Percentiles rank a stretch among this genome's conserved stretches.
Evolutionary conservation across 73 alveolate genomes (phyloP).

Genomic region (Uronychia setigera): DNA sequence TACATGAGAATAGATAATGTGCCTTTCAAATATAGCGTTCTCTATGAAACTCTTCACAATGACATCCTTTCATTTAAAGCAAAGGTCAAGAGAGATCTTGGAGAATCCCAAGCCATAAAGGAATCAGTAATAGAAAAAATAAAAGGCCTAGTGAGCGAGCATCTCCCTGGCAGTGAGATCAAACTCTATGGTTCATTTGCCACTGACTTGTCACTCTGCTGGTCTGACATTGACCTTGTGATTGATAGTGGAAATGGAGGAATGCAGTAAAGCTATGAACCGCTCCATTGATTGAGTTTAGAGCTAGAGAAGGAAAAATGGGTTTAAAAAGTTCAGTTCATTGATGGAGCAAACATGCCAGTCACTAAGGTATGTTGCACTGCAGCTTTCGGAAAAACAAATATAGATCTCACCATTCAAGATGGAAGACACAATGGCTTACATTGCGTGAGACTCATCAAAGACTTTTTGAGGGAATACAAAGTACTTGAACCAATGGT

Average conservation of each 20-base stretch:
- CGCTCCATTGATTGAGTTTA: not conserved
- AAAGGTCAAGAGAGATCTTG: constrained; percentile 23
- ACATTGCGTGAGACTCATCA: constrained; percentile 75
- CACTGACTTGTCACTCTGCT: constrained; percentile 74
- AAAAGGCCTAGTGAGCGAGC: constrained; percentile 11
- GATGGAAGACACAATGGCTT: constrained; percentile 76
- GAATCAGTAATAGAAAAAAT: constrained; percentile 41
- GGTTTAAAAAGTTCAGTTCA: constrained; percentile 27
- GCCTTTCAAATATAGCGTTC: not conserved
- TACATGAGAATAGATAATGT: not conserved
- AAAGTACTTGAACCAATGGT: constrained; percentile 66
- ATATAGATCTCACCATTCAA: constrained; percentile 66
- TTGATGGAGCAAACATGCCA: constrained; percentile 78
- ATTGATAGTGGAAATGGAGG: constrained; percentile 51
- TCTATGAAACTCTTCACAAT: constrained; percentile 27
- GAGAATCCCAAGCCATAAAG: constrained; percentile 20
- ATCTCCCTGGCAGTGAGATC: constrained; percentile 50
- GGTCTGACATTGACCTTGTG: constrained; percentile 88
- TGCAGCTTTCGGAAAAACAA: constrained; percentile 41
- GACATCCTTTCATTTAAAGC: constrained; percentile 33
- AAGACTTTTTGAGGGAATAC: constrained; percentile 67
- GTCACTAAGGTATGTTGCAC: constrained; percentile 72
- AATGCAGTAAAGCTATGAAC: constrained; percentile 6
- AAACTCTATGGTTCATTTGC: constrained; percentile 84
- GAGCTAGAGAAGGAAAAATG: constrained; percentile 22